Evolutionary conservation across 2,329 filamentous ascomycete genomes (phyloP), one percentile per base, ranked within the genome.

Genomic region (Hymenotorrendiella dingleyae): DNA sequence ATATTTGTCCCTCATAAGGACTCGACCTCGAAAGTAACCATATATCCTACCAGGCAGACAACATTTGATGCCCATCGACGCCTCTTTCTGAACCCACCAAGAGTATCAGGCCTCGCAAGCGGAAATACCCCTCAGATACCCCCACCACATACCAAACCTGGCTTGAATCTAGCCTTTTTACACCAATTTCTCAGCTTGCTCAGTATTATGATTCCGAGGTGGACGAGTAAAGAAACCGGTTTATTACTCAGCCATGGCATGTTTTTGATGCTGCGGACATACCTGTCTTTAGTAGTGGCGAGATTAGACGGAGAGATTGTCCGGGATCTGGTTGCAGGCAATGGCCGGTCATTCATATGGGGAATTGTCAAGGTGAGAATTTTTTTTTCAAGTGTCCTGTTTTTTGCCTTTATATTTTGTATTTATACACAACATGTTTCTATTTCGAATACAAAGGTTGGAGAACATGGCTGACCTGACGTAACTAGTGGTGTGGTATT

Each of bases 11-110:
- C 91, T 2, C 93, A 95, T 65, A 88, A 87, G 64, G 78, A 89
- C 54, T 74, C 81, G 41, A 95, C 89, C 2, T 85, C 89, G 53
- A 94, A 94, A 64, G 91, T 98, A 36, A 84, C 85, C 44, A 96
- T 98, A 50, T 74, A 87, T 60, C 83, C 85, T 5, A 98, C 90
- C 21, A 96, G 96, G 61, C 79, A 82, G 16, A 84, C 91, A 26
- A 98, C 93, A 0, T 98, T 97, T 62, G 91, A 98, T 71, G 94
- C 93, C 5, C 93, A 98, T 67, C 79, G 93, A 22, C 77, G 94
- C 20, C 73, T 98, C 22, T 98, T 98, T 62, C 71, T 98, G 36
- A 93, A 94, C 57, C 90, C 91, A 1, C 90, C 90, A 4, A 75
- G 88, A 47, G 85, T 89, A 14, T 85, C 88, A 10, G 84, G 88